Conservation (phyloP, 2,329 filamentous ascomycete species). For the Fusarium subtropicale region DNA sequence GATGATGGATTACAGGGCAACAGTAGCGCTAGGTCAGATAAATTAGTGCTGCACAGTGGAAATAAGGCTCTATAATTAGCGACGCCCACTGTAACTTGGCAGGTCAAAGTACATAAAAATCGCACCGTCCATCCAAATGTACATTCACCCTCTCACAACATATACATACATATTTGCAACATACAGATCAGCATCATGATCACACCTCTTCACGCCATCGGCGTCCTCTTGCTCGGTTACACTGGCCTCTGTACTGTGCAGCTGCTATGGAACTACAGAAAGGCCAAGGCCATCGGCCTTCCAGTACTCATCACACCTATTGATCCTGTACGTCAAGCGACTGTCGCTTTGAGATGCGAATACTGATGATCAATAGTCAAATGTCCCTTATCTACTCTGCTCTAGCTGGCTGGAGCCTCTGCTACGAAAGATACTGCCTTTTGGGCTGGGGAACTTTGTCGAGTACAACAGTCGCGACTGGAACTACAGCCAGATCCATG, state of each 20-base stretch:
- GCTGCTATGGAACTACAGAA: constrained; percentile 30
- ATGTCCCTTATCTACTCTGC: constrained; percentile 30
- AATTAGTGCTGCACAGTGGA: not conserved
- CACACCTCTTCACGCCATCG: constrained; percentile 10
- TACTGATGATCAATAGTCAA: not conserved
- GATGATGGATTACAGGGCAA: not conserved
- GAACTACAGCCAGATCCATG: constrained; percentile 39
- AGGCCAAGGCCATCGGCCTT: constrained; percentile 31
- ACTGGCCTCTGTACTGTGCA: constrained; percentile 11
- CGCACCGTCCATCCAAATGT: not conserved
- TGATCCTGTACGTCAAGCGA: constrained; percentile 21
- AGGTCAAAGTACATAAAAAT: constrained; percentile 18
- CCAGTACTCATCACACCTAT: constrained; percentile 34
- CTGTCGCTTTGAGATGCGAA: not conserved
- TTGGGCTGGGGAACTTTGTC: constrained; percentile 32
- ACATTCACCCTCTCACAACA: not conserved
- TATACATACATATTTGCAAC: not conserved
- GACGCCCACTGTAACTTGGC: constrained; percentile 5
- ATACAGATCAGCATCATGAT: constrained; percentile 14
- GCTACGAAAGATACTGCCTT: constrained; percentile 14
- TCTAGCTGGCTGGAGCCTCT: constrained; percentile 33
- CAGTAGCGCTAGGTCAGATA: not conserved
- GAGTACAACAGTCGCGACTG: constrained; percentile 43
- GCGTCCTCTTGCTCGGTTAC: constrained; percentile 3
- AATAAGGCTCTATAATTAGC: not conserved